Evolutionary conservation across 331 rosid genomes (phyloP), one percentile per base, ranked within the genome.

Genomic region (Ulmus americana): DNA sequence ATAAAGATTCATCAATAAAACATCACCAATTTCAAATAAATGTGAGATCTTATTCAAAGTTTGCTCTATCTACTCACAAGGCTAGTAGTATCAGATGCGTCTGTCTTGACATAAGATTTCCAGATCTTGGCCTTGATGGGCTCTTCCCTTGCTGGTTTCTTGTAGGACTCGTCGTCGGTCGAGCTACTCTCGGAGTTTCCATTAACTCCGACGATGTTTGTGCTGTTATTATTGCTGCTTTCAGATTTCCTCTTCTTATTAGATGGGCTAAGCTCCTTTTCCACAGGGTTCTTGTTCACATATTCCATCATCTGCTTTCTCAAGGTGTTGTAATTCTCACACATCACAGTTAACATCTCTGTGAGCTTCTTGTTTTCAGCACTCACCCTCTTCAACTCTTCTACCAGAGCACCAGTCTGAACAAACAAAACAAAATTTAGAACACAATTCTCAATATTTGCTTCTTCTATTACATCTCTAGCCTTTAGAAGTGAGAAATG

Each of bases 141-240:
- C 75, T 90, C 99, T 70, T 84, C 88, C 69, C 72, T 84, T 1
- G 35, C 35, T 28, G 90, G 87, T 70, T 87, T 90, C 95, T 90
- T 94, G 80, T 65, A 85, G 1, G 95, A 85, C 42, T 85, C 97
- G 65, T 83, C 97, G 48, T 90, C 96, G 18, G 88, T 84, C 3
- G 99, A 90, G 74, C 97, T 87, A 73, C 90, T 90, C 45, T 85
- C 97, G 0, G 97, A 90, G 76, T 82, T 91, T 28, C 95, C 95
- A 58, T 84, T 80, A 43, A 41, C 61, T 59, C 69, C 81, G 40
- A 74, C 42, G 70, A 75, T 45, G 60, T 62, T 68, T 10, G 68
- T 68, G 64, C 73, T 81, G 51, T 67, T 84, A 47, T 81, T 84
- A 75, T 72, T 79, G 75, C 88, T 83, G 76, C 90, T 84, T 45